Conservation (phyloP, 2,329 filamentous ascomycete species). For the Calonectria pteridis region DNA sequence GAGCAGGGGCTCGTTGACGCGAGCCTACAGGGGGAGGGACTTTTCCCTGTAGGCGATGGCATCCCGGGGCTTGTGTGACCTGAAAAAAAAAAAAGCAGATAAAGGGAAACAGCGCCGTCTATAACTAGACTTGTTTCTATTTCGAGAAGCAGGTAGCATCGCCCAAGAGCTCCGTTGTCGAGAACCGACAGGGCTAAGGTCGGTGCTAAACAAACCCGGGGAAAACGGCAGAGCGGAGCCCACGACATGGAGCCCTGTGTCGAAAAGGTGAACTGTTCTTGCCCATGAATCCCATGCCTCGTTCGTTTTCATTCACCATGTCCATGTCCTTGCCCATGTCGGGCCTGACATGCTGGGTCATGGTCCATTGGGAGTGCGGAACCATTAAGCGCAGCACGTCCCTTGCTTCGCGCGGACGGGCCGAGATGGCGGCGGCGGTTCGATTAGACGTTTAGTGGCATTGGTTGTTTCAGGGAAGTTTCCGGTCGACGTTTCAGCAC, state of each 20-base stretch:
- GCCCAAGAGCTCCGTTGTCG: background rate
- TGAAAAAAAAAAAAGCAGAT: background rate
- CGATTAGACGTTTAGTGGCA: slow-evolving; percentile 25
- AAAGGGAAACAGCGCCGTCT: background rate
- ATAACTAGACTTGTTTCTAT: background rate
- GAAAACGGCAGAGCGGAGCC: slow-evolving; percentile 4
- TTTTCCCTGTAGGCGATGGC: background rate
- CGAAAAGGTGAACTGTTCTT: background rate
- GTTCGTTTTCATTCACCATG: background rate
- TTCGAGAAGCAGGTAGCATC: background rate
- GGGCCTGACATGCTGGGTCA: background rate
- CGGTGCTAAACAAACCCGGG: slow-evolving; percentile 5
- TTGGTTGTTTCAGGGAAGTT: slow-evolving; percentile 24
- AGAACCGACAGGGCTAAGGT: background rate
- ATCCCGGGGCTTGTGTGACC: background rate
- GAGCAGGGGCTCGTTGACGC: background rate
- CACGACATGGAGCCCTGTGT: background rate
- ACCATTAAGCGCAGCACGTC: slow-evolving; percentile 6
- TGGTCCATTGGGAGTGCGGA: background rate
- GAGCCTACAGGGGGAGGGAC: background rate
- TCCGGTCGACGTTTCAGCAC: slow-evolving; percentile 22
- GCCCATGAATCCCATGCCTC: background rate
- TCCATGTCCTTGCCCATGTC: background rate
- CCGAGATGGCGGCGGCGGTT: slow-evolving; percentile 3
- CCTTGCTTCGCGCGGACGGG: background rate